Conservation (phyloP, 306 rosid genomes). For the Myrica gale region DNA sequence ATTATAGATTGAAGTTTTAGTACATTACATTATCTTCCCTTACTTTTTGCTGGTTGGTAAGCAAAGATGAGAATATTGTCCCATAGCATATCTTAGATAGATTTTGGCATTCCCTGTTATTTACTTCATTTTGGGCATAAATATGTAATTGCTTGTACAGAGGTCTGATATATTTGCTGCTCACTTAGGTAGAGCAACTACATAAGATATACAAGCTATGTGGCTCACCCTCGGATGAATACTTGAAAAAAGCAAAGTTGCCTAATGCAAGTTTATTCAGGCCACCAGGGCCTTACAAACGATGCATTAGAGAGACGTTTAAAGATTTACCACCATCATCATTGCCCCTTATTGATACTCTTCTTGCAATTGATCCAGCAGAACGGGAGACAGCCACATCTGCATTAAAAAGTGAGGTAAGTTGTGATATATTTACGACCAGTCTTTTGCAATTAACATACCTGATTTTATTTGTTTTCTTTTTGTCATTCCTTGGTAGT, state of each 20-base stretch:
- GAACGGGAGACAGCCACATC: conserved; percentile 78
- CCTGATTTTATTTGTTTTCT: background rate
- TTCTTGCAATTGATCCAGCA: conserved; percentile 88
- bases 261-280: conserved; percentile 84
- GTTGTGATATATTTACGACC: conserved; percentile 25
- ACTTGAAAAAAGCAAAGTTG: conserved; percentile 79
- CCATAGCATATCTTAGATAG: background rate
- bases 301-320: conserved; percentile 67
- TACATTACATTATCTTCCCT: background rate
- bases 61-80: background rate
- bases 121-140: conserved; percentile 2
- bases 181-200: conserved; percentile 80
- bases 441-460: conserved; percentile 17
- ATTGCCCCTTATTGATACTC: conserved; percentile 69
- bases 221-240: conserved; percentile 95
- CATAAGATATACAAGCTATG: conserved; percentile 95
- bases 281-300: conserved; percentile 82
- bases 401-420: conserved; percentile 78
- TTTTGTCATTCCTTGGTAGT: conserved; percentile 12
- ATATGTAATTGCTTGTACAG: background rate
- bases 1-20: background rate
- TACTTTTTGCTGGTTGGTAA: background rate
- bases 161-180: conserved; percentile 29
- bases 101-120: background rate
- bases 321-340: conserved; percentile 82